These are phyloP conservation scores for Scedosporium dehoogii DNA, from an alignment of 2,329 filamentous ascomycete genomes.

Conservation along the genomic window DNA sequence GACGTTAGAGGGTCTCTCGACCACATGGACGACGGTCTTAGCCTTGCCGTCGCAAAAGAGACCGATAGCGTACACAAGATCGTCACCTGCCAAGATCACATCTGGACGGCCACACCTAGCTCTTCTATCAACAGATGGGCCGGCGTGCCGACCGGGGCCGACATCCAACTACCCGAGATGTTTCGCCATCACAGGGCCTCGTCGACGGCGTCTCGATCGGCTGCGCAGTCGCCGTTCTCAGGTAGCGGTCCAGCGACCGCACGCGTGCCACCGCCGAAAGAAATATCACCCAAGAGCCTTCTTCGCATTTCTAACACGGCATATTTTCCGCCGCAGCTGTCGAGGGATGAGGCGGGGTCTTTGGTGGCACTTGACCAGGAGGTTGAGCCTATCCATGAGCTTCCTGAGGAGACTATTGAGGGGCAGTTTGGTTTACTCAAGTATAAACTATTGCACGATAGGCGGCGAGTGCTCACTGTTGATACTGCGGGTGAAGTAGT, in stretches of 20 bases:
- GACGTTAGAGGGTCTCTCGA: constrained; percentile 65
- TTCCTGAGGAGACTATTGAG: constrained; percentile 76
- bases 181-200: constrained; percentile 38
- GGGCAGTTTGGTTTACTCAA: constrained; percentile 94
- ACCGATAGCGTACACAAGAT: constrained; percentile 69
- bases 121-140: constrained; percentile 90
- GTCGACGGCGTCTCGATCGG: constrained; percentile 28
- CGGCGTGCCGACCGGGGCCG: constrained; percentile 69
- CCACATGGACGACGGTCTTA: constrained; percentile 74
- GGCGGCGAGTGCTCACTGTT: constrained; percentile 77
- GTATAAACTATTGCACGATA: constrained; percentile 82
- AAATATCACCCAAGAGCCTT: constrained; percentile 60
- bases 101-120: constrained; percentile 85
- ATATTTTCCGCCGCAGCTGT: constrained; percentile 53
- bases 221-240: constrained; percentile 24
- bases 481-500: constrained; percentile 94
- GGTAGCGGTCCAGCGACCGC: background rate
- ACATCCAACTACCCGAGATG: constrained; percentile 54
- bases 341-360: constrained; percentile 37
- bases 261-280: background rate
- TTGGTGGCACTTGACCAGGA: constrained; percentile 15
- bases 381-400: constrained; percentile 52
- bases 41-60: constrained; percentile 84
- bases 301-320: constrained; percentile 79
- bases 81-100: constrained; percentile 59